phyloP scores from a whole-genome alignment of 1,284 basidiomycete genomes.

The Cutaneotrichosporon daszewskae region DNA sequence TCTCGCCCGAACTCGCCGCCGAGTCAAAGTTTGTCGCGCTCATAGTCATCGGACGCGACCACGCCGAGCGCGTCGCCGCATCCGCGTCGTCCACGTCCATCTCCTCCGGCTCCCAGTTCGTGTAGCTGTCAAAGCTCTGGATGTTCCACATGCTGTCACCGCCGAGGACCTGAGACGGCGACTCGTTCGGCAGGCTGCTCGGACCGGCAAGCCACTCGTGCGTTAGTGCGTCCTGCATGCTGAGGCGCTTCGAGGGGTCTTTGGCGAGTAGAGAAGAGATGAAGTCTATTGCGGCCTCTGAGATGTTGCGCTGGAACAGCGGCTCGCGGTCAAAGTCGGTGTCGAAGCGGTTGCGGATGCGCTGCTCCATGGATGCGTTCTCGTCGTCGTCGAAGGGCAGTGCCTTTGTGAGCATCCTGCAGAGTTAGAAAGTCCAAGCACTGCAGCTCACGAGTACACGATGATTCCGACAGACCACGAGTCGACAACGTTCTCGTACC shows the following conservation, averaged over 20 bases:
- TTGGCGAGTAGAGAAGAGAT: constrained; percentile 52
- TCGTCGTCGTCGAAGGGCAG: constrained; percentile 47
- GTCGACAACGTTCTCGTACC: constrained; percentile 77
- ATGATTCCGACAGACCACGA: constrained; percentile 92
- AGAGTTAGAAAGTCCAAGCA: neutral
- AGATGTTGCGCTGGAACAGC: constrained; percentile 41
- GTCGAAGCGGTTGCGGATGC: constrained; percentile 55
- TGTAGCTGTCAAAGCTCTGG: constrained; percentile 29
- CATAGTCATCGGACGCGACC: constrained; percentile 30
- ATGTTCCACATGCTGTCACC: constrained; percentile 41
- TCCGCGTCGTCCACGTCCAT: constrained; percentile 12
- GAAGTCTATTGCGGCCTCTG: constrained; percentile 51
- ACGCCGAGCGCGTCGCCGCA: constrained; percentile 2
- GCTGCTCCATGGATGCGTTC: constrained; percentile 34
- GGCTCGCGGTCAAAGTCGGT: constrained; percentile 60
- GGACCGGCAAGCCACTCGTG: constrained; percentile 61
- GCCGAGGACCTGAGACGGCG: constrained; percentile 27
- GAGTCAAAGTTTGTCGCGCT: constrained; percentile 36
- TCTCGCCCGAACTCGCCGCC: constrained; percentile 18
- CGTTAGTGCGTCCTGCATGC: constrained; percentile 55
- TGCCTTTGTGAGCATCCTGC: constrained; percentile 48
- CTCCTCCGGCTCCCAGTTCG: constrained; percentile 9
- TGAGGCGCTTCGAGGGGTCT: constrained; percentile 57
- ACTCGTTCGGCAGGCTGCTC: constrained; percentile 24
- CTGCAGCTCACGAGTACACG: constrained; percentile 65